Percentiles rank a stretch among this genome's conserved stretches.
Evolutionary conservation across 441 rosid genomes (phyloP).

Genomic region (Brassica balearica): DNA sequence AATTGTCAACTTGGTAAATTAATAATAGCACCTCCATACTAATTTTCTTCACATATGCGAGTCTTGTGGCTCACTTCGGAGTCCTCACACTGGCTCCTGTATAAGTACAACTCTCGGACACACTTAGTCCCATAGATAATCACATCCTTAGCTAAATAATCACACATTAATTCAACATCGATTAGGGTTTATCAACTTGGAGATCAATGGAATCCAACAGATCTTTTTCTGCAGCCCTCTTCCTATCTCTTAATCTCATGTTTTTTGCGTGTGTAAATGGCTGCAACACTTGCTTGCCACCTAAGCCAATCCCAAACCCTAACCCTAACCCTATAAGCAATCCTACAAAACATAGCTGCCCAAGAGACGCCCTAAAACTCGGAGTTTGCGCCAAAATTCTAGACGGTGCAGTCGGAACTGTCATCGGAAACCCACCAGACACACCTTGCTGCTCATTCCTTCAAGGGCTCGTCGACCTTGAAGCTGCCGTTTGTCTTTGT

Average conservation of each 20-base stretch:
- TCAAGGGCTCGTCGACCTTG: constrained; percentile 63
- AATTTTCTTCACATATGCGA: constrained; percentile 5
- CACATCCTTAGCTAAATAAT: constrained; percentile 6
- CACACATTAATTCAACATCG: neutral
- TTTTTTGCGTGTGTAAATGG: constrained; percentile 3
- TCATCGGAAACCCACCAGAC: constrained; percentile 60
- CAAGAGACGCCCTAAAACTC: constrained; percentile 62
- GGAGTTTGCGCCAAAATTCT: constrained; percentile 69
- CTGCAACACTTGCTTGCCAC: constrained; percentile 8
- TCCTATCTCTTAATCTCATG: constrained; percentile 8
- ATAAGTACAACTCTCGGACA: constrained; percentile 22
- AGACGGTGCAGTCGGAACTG: constrained; percentile 52
- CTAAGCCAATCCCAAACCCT: constrained; percentile 11
- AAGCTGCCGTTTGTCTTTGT: constrained; percentile 78
- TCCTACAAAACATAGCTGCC: constrained; percentile 50
- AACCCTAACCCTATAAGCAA: constrained; percentile 12
- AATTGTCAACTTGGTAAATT: constrained; percentile 29
- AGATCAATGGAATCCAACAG: constrained; percentile 6
- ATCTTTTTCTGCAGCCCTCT: neutral
- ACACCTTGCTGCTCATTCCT: constrained; percentile 65
- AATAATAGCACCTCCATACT: neutral
- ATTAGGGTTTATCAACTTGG: neutral
- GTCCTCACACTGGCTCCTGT: constrained; percentile 28
- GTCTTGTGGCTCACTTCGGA: constrained; percentile 18
- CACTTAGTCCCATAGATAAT: constrained; percentile 7